Conservation (phyloP, 768 basidiomycete genomes). For the Cyclocybe aegerita region DNA sequence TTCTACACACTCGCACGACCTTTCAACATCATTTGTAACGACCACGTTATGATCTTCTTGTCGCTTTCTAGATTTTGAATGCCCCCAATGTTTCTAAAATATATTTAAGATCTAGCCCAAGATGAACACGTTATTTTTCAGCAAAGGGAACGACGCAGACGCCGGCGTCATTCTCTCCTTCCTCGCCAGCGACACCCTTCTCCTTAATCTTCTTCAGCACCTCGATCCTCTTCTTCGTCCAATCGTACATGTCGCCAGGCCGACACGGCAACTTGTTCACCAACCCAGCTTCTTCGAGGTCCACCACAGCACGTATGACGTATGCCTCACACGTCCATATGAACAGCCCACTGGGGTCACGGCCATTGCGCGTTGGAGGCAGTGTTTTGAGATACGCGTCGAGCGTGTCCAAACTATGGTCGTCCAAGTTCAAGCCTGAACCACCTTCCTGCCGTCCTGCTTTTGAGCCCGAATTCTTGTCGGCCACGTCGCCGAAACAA, state of each 20-base stretch:
- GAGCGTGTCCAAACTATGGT: neutral
- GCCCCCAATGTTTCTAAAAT: no score
- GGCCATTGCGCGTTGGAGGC: neutral
- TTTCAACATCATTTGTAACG: no score
- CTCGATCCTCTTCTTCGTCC: neutral
- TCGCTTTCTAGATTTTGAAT: no score
- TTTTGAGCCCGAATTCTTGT: neutral
- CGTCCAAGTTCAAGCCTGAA: no score
- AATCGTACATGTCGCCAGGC: slow-evolving; percentile 1
- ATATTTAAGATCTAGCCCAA: no score
- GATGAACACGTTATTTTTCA: neutral
- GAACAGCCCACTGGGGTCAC: neutral
- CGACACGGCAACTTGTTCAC: neutral
- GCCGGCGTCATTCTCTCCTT: neutral
- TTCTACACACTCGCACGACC: no score
- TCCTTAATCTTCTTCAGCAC: neutral
- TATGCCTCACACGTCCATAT: slow-evolving; percentile 6
- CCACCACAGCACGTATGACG: neutral
- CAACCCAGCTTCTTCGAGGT: neutral
- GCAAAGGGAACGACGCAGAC: neutral
- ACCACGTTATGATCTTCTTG: no score
- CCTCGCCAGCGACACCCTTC: neutral
- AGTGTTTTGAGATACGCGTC: slow-evolving; percentile 2
- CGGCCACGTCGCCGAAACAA: neutral
- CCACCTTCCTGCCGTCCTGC: no score